These are phyloP conservation scores for Cicer pinnatifidum DNA, from an alignment of 306 rosid species.

Conservation along the genomic window DNA sequence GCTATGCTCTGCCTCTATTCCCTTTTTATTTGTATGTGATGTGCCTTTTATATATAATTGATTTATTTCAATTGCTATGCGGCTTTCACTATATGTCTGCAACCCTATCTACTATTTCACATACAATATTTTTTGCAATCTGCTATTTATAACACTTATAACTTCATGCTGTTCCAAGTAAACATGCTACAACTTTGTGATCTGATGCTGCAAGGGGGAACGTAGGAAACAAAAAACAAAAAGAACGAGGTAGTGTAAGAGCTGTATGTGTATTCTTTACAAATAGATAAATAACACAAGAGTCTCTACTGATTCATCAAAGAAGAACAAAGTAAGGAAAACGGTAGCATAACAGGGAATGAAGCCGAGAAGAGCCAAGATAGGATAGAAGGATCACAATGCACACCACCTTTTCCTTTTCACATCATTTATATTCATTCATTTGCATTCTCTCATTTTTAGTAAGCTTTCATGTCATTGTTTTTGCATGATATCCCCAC, in stretches of 20 bases:
- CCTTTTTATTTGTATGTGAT: no score
- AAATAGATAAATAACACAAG: background rate
- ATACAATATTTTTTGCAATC: no score
- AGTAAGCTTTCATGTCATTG: constrained; percentile 2
- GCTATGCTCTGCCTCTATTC: no score
- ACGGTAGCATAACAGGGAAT: background rate
- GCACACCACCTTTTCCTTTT: background rate
- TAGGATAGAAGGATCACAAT: constrained; percentile 11
- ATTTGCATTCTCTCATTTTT: background rate
- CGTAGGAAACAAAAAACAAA: background rate
- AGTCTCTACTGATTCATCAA: background rate
- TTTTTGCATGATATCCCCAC: constrained; percentile 4
- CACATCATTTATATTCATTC: background rate
- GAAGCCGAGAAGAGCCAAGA: constrained; percentile 4
- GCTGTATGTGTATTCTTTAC: background rate
- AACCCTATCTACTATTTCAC: no score
- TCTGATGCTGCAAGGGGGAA: background rate
- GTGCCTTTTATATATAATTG: no score
- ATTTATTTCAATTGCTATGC: no score
- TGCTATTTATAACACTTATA: background rate
- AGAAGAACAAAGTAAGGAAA: background rate
- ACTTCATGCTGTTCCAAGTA: constrained; percentile 7
- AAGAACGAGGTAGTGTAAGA: background rate
- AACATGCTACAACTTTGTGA: background rate
- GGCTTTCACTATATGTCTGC: no score